A percentile compares a stretch with the other conserved stretches of the same genome.
Evolutionary conservation across 169 alveolate genomes (phyloP).

Genomic region (Babesia sp.): DNA sequence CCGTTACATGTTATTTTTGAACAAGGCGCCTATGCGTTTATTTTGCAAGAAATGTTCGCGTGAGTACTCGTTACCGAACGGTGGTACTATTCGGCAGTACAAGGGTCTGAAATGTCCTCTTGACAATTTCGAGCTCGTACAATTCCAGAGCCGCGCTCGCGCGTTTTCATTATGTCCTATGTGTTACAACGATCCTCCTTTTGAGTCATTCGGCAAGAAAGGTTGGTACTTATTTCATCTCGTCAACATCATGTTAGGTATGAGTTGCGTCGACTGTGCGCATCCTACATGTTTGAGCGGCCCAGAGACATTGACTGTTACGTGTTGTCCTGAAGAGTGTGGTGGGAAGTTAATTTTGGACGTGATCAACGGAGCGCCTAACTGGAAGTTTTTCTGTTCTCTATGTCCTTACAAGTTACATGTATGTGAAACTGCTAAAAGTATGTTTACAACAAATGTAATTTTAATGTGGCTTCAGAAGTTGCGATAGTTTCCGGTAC

Average conservation of each 20-base stretch:
- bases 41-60: slow-evolving; percentile 75
- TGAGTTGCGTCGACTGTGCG: slow-evolving; percentile 63
- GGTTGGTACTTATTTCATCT: neutral
- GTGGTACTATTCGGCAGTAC: slow-evolving; percentile 73
- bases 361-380: slow-evolving; percentile 23
- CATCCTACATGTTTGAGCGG: slow-evolving; percentile 68
- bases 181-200: slow-evolving; percentile 81
- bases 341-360: slow-evolving; percentile 42
- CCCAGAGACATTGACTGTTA: slow-evolving; percentile 35
- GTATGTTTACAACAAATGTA: neutral
- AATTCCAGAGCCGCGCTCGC: slow-evolving; percentile 50
- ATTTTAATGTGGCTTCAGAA: neutral
- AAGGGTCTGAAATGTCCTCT: slow-evolving; percentile 82
- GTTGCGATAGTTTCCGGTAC: neutral
- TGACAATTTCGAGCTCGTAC: slow-evolving; percentile 78
- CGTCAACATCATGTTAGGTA: slow-evolving; percentile 7
- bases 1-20: slow-evolving; percentile 73
- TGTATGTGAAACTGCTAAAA: neutral
- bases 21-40: slow-evolving; percentile 71
- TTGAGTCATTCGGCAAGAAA: slow-evolving; percentile 36
- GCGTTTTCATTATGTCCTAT: slow-evolving; percentile 74
- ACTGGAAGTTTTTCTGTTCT: slow-evolving; percentile 19
- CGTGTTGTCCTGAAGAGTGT: slow-evolving; percentile 29
- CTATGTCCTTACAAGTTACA: neutral
- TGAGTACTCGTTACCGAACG: slow-evolving; percentile 74